Conservation (phyloP, 164 flowering plant species). For the Nymphaea thermarum region DNA sequence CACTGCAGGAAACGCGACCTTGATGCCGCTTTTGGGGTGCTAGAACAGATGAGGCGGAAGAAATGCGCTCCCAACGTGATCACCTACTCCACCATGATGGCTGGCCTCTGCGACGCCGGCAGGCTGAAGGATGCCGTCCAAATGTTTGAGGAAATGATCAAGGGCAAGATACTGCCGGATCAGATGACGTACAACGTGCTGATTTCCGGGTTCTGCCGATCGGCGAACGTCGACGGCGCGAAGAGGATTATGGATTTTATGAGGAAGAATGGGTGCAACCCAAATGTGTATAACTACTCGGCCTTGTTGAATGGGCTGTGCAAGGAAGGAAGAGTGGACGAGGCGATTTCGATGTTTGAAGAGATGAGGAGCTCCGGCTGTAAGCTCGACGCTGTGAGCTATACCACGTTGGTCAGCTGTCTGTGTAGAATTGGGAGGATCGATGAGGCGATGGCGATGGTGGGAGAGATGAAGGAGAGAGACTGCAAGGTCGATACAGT, state of each 20-base stretch:
- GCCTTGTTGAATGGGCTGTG: slow-evolving; percentile 71
- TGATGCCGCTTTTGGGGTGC: slow-evolving; percentile 52
- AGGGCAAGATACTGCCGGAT: slow-evolving; percentile 63
- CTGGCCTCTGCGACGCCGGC: slow-evolving; percentile 49
- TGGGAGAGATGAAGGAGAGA: slow-evolving; percentile 55
- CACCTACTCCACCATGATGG: slow-evolving; percentile 66
- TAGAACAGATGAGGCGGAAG: slow-evolving; percentile 62
- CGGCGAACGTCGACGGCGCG: slow-evolving; percentile 66
- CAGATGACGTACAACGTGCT: slow-evolving; percentile 58
- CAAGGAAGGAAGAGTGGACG: slow-evolving; percentile 53
- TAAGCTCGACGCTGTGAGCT: slow-evolving; percentile 52
- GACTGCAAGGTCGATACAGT: slow-evolving; percentile 54
- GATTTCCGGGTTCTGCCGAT: slow-evolving; percentile 70
- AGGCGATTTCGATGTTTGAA: slow-evolving; percentile 42
- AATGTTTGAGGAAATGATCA: slow-evolving; percentile 82
- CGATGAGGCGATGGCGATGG: slow-evolving; percentile 53
- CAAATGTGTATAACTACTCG: slow-evolving; percentile 62
- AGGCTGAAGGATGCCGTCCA: slow-evolving; percentile 62
- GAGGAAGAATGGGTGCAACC: slow-evolving; percentile 66
- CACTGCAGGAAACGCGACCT: slow-evolving; percentile 66
- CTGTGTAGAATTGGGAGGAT: slow-evolving; percentile 40
- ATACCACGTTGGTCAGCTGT: slow-evolving; percentile 54
- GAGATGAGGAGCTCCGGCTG: slow-evolving; percentile 55
- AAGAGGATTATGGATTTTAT: slow-evolving; percentile 59
- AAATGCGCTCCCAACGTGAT: slow-evolving; percentile 60